Evolutionary conservation across 257 asterid species (phyloP).

Genomic region (Nemophila menziesii): DNA sequence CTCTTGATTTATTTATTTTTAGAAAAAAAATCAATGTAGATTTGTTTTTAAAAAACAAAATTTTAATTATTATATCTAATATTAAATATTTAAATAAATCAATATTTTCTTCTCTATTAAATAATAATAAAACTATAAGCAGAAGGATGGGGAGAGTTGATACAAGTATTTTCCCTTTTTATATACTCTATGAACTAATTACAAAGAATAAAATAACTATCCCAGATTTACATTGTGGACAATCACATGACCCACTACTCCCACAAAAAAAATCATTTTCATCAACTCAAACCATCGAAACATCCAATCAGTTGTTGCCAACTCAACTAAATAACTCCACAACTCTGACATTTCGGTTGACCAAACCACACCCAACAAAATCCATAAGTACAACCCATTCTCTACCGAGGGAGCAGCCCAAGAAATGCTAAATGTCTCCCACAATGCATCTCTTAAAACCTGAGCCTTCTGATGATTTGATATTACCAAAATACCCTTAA

Average conservation of each 20-base stretch:
- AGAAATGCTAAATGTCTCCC: conserved; percentile 44
- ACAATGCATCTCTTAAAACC: conserved; percentile 3
- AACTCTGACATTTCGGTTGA: neutral
- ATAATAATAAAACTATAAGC: too few species aligned
- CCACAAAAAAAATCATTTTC: conserved; percentile 6
- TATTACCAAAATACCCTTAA: neutral
- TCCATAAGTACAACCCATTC: neutral
- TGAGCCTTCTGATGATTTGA: conserved; percentile 11
- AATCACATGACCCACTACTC: neutral
- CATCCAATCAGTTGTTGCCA: neutral
- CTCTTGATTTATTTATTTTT: too few species aligned
- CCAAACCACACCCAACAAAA: neutral
- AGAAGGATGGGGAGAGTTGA: too few species aligned
- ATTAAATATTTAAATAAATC: too few species aligned
- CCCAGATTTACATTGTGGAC: too few species aligned
- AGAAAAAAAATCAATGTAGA: too few species aligned
- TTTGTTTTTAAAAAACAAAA: too few species aligned
- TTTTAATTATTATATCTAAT: too few species aligned
- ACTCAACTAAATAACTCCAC: neutral
- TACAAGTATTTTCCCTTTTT: too few species aligned
- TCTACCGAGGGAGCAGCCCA: conserved; percentile 7
- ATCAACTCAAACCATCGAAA: conserved; percentile 5
- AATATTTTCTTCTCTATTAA: too few species aligned
- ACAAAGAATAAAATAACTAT: too few species aligned
- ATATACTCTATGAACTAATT: too few species aligned